A percentile compares a stretch with the other conserved stretches of the same genome.
Conservation (phyloP, 2,329 filamentous ascomycete species). For the Cladosporium sp. region DNA sequence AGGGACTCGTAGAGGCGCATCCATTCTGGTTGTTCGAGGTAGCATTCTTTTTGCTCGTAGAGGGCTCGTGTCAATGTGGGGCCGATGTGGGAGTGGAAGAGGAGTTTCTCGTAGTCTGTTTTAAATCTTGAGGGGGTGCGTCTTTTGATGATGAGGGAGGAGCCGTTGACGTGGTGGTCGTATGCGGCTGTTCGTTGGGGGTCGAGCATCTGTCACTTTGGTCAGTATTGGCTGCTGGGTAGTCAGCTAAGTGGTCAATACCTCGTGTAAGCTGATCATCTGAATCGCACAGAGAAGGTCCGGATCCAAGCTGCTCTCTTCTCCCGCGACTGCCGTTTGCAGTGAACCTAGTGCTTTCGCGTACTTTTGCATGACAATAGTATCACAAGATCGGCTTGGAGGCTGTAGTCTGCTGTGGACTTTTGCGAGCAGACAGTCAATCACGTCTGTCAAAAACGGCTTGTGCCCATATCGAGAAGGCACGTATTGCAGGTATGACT, state of each 20-base stretch:
- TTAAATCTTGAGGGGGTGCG: slow-evolving; percentile 29
- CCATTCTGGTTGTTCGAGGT: slow-evolving; percentile 31
- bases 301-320: slow-evolving; percentile 12
- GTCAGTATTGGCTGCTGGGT: not conserved
- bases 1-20: slow-evolving; percentile 21
- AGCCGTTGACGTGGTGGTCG: slow-evolving; percentile 32
- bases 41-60: slow-evolving; percentile 24
- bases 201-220: slow-evolving; percentile 26
- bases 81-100: slow-evolving; percentile 34
- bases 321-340: slow-evolving; percentile 19
- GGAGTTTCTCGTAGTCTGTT: slow-evolving; percentile 34
- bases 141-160: slow-evolving; percentile 29
- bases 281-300: slow-evolving; percentile 24
- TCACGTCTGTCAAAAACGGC: slow-evolving; percentile 20
- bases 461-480: slow-evolving; percentile 22
- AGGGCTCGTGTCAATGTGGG: slow-evolving; percentile 27
- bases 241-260: not conserved
- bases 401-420: slow-evolving; percentile 16
- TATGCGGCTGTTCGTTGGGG: slow-evolving; percentile 27
- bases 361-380: slow-evolving; percentile 17
- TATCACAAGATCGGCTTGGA: slow-evolving; percentile 11
- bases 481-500: slow-evolving; percentile 24
- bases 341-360: slow-evolving; percentile 20
- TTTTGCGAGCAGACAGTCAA: slow-evolving; percentile 24
- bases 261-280: slow-evolving; percentile 25